Evolutionary conservation across 2,329 filamentous ascomycete genomes (phyloP).

Genomic region (Neofusicoccum parvum): DNA sequence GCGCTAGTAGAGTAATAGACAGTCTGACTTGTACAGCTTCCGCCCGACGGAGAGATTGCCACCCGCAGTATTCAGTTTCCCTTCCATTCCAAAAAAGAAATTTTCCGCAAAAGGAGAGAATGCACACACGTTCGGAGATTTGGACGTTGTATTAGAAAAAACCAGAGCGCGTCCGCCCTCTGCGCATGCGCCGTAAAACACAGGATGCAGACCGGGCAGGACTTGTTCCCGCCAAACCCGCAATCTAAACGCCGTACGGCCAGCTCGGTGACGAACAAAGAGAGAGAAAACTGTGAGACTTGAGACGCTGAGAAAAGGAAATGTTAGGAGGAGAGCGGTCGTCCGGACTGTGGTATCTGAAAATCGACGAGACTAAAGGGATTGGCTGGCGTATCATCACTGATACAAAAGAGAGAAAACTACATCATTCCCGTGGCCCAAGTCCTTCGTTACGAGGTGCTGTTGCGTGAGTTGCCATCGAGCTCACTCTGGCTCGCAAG

Average conservation of each 20-base stretch:
- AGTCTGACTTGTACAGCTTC: constrained; percentile 3
- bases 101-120: constrained; percentile 15
- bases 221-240: constrained; percentile 1
- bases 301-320: constrained; percentile 16
- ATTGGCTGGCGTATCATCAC: constrained; percentile 17
- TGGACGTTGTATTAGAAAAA: constrained; percentile 7
- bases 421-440: constrained; percentile 9
- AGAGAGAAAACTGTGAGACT: constrained; percentile 9
- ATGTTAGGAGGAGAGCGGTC: constrained; percentile 1
- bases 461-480: constrained; percentile 8
- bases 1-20: background rate
- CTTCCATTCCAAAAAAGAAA: constrained; percentile 12
- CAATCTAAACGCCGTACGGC: constrained; percentile 13
- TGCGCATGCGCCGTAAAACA: background rate
- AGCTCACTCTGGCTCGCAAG: constrained; percentile 10
- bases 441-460: constrained; percentile 10
- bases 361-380: constrained; percentile 17
- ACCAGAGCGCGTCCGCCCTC: constrained; percentile 2
- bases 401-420: constrained; percentile 15
- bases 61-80: constrained; percentile 7
- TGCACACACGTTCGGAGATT: constrained; percentile 9
- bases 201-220: background rate
- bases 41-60: constrained; percentile 7
- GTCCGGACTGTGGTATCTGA: constrained; percentile 21
- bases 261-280: constrained; percentile 4